Evolutionary conservation across 495 filamentous ascomycete genomes (phyloP).

Genomic region (Letharia lupina): DNA sequence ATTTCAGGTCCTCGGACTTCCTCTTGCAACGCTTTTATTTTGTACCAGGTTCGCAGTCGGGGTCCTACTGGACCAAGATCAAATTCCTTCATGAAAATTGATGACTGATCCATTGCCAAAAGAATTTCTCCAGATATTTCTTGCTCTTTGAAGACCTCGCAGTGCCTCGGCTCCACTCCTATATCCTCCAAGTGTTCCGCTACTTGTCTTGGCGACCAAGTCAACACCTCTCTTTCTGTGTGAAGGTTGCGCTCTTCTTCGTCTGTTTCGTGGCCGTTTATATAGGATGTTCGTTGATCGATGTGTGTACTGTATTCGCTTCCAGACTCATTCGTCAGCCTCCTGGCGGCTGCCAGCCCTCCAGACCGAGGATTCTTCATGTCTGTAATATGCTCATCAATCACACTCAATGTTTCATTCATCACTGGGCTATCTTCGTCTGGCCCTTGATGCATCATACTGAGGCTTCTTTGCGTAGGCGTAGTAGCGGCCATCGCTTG

Average conservation of each 20-base stretch:
- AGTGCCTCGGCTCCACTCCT: constrained; percentile 76
- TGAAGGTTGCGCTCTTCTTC: constrained; percentile 52
- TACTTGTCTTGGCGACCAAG: constrained; percentile 71
- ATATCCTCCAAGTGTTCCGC: constrained; percentile 74
- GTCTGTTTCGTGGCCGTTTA: constrained; percentile 80
- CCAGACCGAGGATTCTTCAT: constrained; percentile 68
- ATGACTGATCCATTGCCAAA: constrained; percentile 87
- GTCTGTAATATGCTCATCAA: constrained; percentile 96
- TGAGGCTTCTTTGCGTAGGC: constrained; percentile 37
- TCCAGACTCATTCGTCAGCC: constrained; percentile 66
- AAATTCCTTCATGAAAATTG: constrained; percentile 88
- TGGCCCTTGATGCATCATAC: constrained; percentile 36
- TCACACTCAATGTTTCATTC: constrained; percentile 93
- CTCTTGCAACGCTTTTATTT: constrained; percentile 80
- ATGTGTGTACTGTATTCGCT: constrained; percentile 82
- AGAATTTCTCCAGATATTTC: constrained; percentile 93
- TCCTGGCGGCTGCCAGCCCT: constrained; percentile 41
- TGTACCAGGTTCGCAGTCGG: constrained; percentile 90
- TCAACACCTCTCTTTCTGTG: constrained; percentile 55
- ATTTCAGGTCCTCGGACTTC: constrained; percentile 50
- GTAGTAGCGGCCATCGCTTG: constrained; percentile 1
- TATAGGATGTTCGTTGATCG: constrained; percentile 74
- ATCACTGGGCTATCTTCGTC: constrained; percentile 72
- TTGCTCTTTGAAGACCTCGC: constrained; percentile 89
- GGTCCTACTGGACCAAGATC: constrained; percentile 85